Conservation (phyloP, 2,329 filamentous ascomycete genomes). For the Verticillium dahliae region DNA sequence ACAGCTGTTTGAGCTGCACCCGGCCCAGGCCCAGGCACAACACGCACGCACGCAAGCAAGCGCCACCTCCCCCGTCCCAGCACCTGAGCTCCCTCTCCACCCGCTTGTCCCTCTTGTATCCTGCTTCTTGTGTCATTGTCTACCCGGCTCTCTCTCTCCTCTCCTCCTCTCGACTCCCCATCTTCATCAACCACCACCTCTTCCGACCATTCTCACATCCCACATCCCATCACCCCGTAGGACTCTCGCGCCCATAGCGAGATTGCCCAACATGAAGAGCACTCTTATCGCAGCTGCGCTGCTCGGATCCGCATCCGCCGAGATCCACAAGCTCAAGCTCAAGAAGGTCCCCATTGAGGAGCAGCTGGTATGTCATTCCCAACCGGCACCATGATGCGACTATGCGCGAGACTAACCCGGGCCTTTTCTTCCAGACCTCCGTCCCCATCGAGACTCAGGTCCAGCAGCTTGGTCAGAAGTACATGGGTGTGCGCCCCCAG, state of each 20-base stretch:
- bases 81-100: background rate
- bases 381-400: background rate
- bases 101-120: background rate
- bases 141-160: background rate
- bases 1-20: background rate
- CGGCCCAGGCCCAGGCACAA: background rate
- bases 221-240: background rate
- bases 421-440: constrained; percentile 47
- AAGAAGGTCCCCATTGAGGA: constrained; percentile 91
- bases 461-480: constrained; percentile 86
- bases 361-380: constrained; percentile 68
- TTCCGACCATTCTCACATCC: background rate
- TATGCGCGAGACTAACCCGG: constrained; percentile 8
- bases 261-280: constrained; percentile 69
- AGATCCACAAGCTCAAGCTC: constrained; percentile 92
- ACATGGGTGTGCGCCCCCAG: constrained; percentile 75
- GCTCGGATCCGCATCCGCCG: constrained; percentile 76
- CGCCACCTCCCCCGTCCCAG: background rate
- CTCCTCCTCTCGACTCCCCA: background rate
- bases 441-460: constrained; percentile 77
- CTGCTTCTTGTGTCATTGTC: background rate
- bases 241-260: background rate
- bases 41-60: background rate
- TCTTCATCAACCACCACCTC: background rate
- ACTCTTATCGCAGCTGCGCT: constrained; percentile 73